Evolutionary conservation across 1,284 basidiomycete species (phyloP), one percentile per base, ranked within the genome.

Genomic region (Cutaneotrichosporon sp.): DNA sequence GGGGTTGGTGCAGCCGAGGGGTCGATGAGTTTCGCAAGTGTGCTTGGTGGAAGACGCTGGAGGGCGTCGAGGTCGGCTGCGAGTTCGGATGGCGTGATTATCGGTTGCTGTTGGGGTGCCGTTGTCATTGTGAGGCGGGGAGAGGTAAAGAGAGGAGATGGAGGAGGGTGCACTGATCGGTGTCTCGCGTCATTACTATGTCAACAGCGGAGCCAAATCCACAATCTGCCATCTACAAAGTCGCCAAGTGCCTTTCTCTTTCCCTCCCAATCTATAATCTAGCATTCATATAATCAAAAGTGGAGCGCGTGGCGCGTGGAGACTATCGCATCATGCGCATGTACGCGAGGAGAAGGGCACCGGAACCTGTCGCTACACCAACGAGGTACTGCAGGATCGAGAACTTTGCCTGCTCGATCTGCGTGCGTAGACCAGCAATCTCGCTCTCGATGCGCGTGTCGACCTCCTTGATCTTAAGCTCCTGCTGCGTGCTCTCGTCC

Each of bases 381-480:
- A 81, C 76, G 30, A 81, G 67, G 59, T 80, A 79, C 65, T 80
- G 78, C 61, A 81, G 66, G 46, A 79, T 80, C 58, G 71, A 74
- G 63, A 86, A 92, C 85, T 97, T 97, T 62, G 91, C 65, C 30
- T 91, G 89, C 77, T 97, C 93, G 61, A 97, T 97, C 56, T 90
- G 86, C 1, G 96, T 97, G 57, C 92, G 83, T 60, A 98, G 79
- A 6, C 88, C 88, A 2, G 94, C 92, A 75, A 98, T 98, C 82
- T 98, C 96, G 75, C 91, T 90, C 81, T 99, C 96, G 73, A 99
- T 98, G 72, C 93, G 83, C 2, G 96, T 98, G 74, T 99, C 96
- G 14, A 98, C 94, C 80, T 99, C 97, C 80, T 95, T 95, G 78
- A 99, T 92, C 86, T 98, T 98, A 67, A 97, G 84, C 73, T 97